Percentiles rank a stretch among this genome's conserved stretches.
Evolutionary conservation across 768 basidiomycete genomes (phyloP).

Genomic region (Suillus subaureus): DNA sequence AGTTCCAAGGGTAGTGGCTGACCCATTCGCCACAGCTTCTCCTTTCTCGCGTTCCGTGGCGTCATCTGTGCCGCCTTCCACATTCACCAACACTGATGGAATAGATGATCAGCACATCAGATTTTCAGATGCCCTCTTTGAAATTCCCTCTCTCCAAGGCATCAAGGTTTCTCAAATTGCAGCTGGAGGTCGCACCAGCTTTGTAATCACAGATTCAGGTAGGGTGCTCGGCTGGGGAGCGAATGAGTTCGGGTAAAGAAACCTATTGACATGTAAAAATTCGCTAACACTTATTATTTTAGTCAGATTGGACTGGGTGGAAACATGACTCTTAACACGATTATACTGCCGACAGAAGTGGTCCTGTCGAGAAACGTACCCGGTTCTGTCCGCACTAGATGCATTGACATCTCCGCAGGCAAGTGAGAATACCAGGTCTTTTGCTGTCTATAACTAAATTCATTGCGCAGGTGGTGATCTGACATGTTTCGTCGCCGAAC

Average conservation of each 20-base stretch:
- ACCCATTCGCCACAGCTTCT: conserved; percentile 51
- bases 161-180: conserved; percentile 68
- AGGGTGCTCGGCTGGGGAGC: conserved; percentile 88
- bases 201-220: conserved; percentile 67
- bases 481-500: conserved; percentile 77
- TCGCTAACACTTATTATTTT: conserved; percentile 12
- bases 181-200: conserved; percentile 73
- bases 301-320: conserved; percentile 84
- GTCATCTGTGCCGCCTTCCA: conserved; percentile 23
- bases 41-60: conserved; percentile 36
- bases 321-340: conserved; percentile 60
- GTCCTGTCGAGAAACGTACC: conserved; percentile 64
- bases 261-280: neutral
- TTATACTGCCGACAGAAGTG: conserved; percentile 85
- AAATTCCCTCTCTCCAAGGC: conserved; percentile 72
- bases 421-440: conserved; percentile 15
- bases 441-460: neutral
- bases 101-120: conserved; percentile 48
- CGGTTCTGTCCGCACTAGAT: conserved; percentile 53
- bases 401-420: conserved; percentile 69
- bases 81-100: conserved; percentile 28
- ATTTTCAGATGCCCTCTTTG: conserved; percentile 72
- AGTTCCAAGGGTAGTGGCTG: conserved; percentile 53
- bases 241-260: conserved; percentile 76
- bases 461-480: conserved; percentile 61